Evolutionary conservation across 345 rosid genomes (phyloP), one percentile per base, ranked within the genome.

Genomic region (Diplotaxis tenuifolia): DNA sequence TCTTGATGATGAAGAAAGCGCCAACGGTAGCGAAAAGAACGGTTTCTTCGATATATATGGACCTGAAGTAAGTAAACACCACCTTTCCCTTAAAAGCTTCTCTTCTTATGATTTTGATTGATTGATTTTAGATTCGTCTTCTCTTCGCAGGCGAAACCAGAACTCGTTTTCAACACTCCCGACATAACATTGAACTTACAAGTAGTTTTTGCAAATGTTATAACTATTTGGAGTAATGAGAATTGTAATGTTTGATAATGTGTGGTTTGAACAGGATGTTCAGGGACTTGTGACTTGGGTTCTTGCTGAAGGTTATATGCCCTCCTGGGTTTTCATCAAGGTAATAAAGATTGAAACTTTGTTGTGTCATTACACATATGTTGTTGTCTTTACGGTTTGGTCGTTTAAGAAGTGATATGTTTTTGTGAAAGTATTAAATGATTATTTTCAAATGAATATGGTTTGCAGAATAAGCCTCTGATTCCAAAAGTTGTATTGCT

Each of bases 231-330:
- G 19, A n/a, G 18, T 45, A 45, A 45, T 47, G 54, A 47, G 21
- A n/a, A 23, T n/a, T 57, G 58, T 75, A 5, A 63, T 54, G 29
- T 73, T 32, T 67, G 22, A 78, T 52, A 52, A 16, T 82, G 81
- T n/a, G n/a, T n/a, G 54, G 25, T 65, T 27, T 75, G 68, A 45
- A 45, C 76, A 92, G 99, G 99, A 95, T 60, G 85, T 95, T 78
- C 96, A 90, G 73, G 97, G 96, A 57, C 96, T 95, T 81, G 92
- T 95, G 23, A 88, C 96, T 12, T 95, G 97, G 97, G 99, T 95
- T 70, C 89, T 95, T 76, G 95, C 83, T 7, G 93, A 95, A 66
- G 99, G 97, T 14, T 83, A 67, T 73, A 92, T 90, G 96, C 99
- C 99, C 19, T 79, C 96, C 1, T 94, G 98, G 98, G 87, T 87